Evolutionary conservation across 202 grass and related monocot species (phyloP).

Genomic region (Alloteropsis angusta): DNA sequence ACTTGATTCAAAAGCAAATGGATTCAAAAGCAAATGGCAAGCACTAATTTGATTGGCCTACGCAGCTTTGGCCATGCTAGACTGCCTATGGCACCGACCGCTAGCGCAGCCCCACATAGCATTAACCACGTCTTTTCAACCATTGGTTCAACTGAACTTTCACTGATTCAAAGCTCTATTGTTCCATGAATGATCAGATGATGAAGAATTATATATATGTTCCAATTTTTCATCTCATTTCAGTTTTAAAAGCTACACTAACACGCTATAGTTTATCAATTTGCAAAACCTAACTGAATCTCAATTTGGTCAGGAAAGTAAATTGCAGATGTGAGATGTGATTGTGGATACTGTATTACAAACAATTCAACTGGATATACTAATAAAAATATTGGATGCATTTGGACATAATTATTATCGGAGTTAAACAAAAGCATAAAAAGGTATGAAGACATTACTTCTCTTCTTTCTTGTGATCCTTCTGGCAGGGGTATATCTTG

Average conservation of each 20-base stretch:
- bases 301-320: background rate
- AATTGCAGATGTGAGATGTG: background rate
- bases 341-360: background rate
- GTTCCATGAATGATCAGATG: background rate
- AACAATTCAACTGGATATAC: background rate
- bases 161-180: background rate
- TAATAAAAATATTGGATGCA: background rate
- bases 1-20: background rate
- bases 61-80: background rate
- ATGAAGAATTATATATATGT: background rate
- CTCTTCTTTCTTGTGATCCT: conserved; percentile 66
- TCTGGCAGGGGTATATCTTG: conserved; percentile 67
- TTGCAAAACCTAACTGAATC: background rate
- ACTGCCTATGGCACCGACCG: background rate
- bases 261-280: background rate
- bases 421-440: conserved; percentile 13
- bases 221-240: background rate
- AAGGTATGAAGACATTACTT: conserved; percentile 46
- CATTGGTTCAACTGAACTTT: background rate
- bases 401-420: background rate
- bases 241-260: background rate
- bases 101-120: background rate
- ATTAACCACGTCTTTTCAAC: background rate
- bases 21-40: background rate
- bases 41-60: background rate